These are phyloP conservation scores for Berkeleyomyces rouxiae DNA, from an alignment of 2,329 filamentous ascomycete genomes.

Conservation along the genomic window DNA sequence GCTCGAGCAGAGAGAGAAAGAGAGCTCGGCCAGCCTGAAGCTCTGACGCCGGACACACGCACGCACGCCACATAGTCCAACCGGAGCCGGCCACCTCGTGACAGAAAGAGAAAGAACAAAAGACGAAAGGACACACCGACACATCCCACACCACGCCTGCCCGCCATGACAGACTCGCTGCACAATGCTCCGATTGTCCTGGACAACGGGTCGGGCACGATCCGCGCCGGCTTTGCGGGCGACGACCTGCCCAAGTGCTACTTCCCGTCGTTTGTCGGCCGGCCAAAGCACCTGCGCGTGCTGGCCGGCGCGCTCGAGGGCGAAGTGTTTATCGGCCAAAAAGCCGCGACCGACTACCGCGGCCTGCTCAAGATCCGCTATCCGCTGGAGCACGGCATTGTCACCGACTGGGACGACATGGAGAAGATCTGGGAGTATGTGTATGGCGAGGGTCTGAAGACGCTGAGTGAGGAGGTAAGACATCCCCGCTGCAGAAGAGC, in stretches of 20 bases:
- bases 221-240: constrained; percentile 89
- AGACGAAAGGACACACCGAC: constrained; percentile 7
- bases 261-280: constrained; percentile 92
- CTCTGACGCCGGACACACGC: not conserved
- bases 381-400: constrained; percentile 90
- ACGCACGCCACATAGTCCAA: not conserved
- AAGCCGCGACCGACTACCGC: constrained; percentile 71
- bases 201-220: constrained; percentile 96
- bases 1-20: not conserved
- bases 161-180: constrained; percentile 43
- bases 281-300: constrained; percentile 87
- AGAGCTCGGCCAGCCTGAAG: not conserved
- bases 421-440: constrained; percentile 98
- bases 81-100: not conserved
- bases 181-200: constrained; percentile 98
- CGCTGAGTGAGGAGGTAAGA: constrained; percentile 78
- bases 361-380: constrained; percentile 92
- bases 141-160: not conserved
- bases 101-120: not conserved
- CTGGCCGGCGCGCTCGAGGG: constrained; percentile 93
- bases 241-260: constrained; percentile 92
- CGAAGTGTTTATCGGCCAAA: constrained; percentile 89
- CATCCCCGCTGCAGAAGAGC: not conserved
- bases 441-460: constrained; percentile 90
- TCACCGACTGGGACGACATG: constrained; percentile 99